Evolutionary conservation across 148 eudicot genomes (phyloP).

Genomic region (Camellia lanceoleosa): DNA sequence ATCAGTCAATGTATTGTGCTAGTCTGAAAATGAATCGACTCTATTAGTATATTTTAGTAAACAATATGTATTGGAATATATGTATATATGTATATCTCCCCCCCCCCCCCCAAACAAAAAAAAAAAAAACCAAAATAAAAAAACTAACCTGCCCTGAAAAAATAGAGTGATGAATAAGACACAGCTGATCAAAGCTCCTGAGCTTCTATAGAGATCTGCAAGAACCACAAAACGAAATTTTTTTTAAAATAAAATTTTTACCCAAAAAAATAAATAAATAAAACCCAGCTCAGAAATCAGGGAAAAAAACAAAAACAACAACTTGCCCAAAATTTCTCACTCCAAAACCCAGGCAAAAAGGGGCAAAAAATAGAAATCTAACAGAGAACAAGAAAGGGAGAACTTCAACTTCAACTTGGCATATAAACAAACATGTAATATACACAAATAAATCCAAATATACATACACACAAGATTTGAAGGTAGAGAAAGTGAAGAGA

Average conservation of each 20-base stretch:
- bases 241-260: not conserved
- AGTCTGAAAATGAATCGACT: not conserved
- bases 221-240: constrained; percentile 1
- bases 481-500: not conserved
- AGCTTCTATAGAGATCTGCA: constrained; percentile 25
- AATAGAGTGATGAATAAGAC: not conserved
- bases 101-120: not conserved
- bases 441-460: not conserved
- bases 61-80: not conserved
- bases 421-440: not conserved
- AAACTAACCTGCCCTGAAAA: constrained; percentile 17
- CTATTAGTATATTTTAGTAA: not conserved
- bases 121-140: not conserved
- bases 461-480: not conserved
- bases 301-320: not conserved
- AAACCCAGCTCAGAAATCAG: too few relatives aligned
- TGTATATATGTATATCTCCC: not conserved
- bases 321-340: not conserved
- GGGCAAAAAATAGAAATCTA: not conserved
- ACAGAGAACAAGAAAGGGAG: not conserved
- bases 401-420: not conserved
- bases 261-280: not conserved
- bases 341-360: not conserved
- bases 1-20: not conserved
- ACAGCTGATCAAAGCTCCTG: constrained; percentile 13